Base-by-base conservation (phyloP, 176 grass and related monocot genomes). In the Eragrostis curvula region DNA sequence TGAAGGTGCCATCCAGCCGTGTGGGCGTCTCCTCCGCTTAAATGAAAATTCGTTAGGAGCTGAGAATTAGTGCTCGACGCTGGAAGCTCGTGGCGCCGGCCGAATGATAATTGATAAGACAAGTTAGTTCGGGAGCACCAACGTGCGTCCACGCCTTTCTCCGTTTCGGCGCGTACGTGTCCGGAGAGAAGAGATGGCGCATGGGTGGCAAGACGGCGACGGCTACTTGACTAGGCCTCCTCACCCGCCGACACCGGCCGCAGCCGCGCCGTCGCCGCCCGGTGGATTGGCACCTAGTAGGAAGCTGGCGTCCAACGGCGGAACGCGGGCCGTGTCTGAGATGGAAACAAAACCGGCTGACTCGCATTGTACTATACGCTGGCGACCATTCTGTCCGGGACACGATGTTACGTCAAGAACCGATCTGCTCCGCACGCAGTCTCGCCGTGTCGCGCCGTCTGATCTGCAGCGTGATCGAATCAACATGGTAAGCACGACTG, bases 251-350 rank as follows among this genome's bases (percentile, higher is more conserved):
- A 60, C 57, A 60, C 61, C 48, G 70, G 70, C 47, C 16, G 70
- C 60, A 45, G 30, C 28, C 43, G 8, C 61, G 30, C 28, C 43
- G 8, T 15, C 75, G 12, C 43, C 75, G 45, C 49, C 36, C 7
- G 62, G 77, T 36, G 46, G 61, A n/a, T 66, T 51, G 28, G 27
- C 76, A 79, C 76, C 63, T 11, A 17, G 28, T 11, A 17, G 28
- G 45, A 66, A 40, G 61, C 15, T 51, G 18, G 25, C 76, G 18
- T 65, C 62, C 62, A 36, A 17, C 29, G 62, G 62, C 62, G 28
- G 29, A 14, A 17, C 29, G 27, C 7, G 1, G 24, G 14, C 45
- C 45, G 42, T 16, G 42, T 44, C 41, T 20, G 58, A 32, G 9
- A 12, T 21, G 44, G 75, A 36, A 30, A 36, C 75, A 36, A 30